Evolutionary conservation across 768 basidiomycete genomes (phyloP), one percentile per base, ranked within the genome.

Genomic region (Trichaptum fuscoviolaceum): DNA sequence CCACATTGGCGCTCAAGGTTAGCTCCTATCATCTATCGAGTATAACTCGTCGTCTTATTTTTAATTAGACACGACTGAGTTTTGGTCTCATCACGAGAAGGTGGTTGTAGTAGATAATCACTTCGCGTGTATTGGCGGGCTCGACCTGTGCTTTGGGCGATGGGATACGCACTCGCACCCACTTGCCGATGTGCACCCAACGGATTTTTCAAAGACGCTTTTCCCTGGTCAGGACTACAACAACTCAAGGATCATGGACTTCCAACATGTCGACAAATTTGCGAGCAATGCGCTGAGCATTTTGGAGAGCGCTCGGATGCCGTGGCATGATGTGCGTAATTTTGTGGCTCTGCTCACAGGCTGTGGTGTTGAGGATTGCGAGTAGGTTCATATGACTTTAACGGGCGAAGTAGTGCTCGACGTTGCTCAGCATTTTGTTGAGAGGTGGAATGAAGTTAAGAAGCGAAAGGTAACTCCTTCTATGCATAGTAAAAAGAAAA

Each of bases 41-140:
- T 36, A 6, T 18, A n/a, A 8, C 24, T 5, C 57, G 10, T 24
- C 10, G 7, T 9, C 25, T 57, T 18, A 1, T 35, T 35, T 9
- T 64, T 25, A 18, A 62, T 18, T 67, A 90, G 91, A 94, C 71
- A 83, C 84, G 64, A 85, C 93, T 69, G 84, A 92, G 71, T 91
- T 93, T 75, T 96, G 94, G 94, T 90, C 88, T 27, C 95, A 96
- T 73, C 95, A 96, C 76, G 94, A 96, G 75, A 96, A 96, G 81
- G 86, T 94, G 59, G 91, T 95, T 24, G 85, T 94, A 26, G 88
- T 96, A 7, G 95, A 97, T 74, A 93, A 95, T 72, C 87, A 91
- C 71, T 83, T 80, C 63, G 94, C 92, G 1, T 91, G 90, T 70
- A 88, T 97, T 64, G 97, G 97, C 25, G 97, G 97, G 12, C 86